Conservation (phyloP, 306 rosid genomes). For the Prunus campanulata region DNA sequence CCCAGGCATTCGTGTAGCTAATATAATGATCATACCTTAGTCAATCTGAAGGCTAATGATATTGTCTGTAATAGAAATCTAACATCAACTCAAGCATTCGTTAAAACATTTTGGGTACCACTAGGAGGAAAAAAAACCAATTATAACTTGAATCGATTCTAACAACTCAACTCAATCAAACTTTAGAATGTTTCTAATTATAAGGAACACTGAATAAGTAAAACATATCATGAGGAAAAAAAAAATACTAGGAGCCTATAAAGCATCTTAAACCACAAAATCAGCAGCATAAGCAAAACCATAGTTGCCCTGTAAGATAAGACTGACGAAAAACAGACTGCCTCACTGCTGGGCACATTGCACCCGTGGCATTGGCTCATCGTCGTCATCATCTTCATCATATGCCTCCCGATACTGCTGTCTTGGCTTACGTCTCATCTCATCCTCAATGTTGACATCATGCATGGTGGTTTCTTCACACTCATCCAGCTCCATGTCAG, state of each 20-base stretch:
- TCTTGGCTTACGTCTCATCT: conserved; percentile 55
- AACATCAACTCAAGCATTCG: too few species aligned
- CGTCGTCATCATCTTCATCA: conserved; percentile 58
- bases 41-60: too few species aligned
- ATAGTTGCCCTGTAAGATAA: not conserved
- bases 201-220: not conserved
- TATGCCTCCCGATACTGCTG: conserved; percentile 50
- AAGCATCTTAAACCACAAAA: not conserved
- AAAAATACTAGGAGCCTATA: not conserved
- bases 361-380: conserved; percentile 43
- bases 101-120: not conserved
- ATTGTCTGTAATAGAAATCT: too few species aligned
- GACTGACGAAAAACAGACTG: not conserved
- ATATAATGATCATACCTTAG: too few species aligned
- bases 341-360: conserved; percentile 73
- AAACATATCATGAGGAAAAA: not conserved
- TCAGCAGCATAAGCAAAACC: not conserved
- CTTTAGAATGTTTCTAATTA: not conserved
- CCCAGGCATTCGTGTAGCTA: too few species aligned
- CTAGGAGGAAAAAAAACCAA: not conserved
- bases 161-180: not conserved
- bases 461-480: conserved; percentile 66
- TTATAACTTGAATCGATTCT: not conserved
- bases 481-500: conserved; percentile 59
- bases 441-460: conserved; percentile 60